Base-by-base conservation (phyloP, 768 basidiomycete genomes). In the Cubamyces sp. region DNA sequence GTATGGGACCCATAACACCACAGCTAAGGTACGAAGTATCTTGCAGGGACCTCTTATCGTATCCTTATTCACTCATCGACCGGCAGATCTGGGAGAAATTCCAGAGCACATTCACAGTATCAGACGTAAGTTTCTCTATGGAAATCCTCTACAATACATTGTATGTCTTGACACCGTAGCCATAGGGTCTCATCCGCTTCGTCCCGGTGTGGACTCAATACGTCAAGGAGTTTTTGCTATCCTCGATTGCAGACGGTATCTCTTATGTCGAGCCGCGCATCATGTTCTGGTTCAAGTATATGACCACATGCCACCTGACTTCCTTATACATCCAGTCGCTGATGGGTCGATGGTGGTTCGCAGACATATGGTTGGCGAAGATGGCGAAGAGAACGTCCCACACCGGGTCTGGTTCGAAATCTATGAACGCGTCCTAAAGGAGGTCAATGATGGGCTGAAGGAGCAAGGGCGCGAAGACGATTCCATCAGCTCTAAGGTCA, bases 1-100 rank as follows among this genome's bases (percentile, higher is more conserved):
- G 4, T 91, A 92, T 66, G 77, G 80, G 4, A 91, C 87, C 2
- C 87, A 91, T 63, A 89, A 90, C 54, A 90, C 87, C 5, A 78
- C 86, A 11, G 74, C 78, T 3, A 88, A 90, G 81, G 90, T 85
- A 21, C 30, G 28, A 43, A 12, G 14, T 42, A 1, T 19, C 15
- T 9, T 28, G 25, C 18, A 8, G 18, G 7, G 14, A 21, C 23
- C 19, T 18, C 46, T 52, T n/a, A n/a, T 15, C 14, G 7, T 47
- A 2, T 46, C n/a, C 46, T 16, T 18, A 21, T 30, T 46, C 18
- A 43, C 40, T 5, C 19, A 23, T 15, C 23, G 28, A 8, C 28
- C 28, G 28, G 41, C 60, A 91, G 90, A 92, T 92, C 50, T 92
- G 91, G 91, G 71, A 83, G 46, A 90, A 90, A 64, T 92, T 93